phyloP scores from a whole-genome alignment of 495 filamentous ascomycete species.

The Penicillium fimorum region DNA sequence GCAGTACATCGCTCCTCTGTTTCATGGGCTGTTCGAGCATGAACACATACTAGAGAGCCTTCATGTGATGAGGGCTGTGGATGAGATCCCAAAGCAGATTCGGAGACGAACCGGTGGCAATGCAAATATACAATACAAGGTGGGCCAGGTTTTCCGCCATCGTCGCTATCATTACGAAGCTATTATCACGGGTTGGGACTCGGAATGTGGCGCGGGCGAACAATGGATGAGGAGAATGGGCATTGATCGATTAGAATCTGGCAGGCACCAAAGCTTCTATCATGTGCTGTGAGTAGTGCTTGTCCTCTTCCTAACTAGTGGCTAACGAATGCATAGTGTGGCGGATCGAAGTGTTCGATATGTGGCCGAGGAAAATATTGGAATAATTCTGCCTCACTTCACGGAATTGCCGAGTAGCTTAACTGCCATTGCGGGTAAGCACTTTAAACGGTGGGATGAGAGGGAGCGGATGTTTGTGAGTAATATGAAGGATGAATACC shows the following conservation, averaged over 20 bases:
- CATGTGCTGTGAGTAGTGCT: slow-evolving; percentile 67
- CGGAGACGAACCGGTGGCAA: slow-evolving; percentile 40
- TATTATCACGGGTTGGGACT: slow-evolving; percentile 85
- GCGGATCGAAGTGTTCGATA: slow-evolving; percentile 70
- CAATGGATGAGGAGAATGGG: slow-evolving; percentile 60
- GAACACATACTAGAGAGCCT: slow-evolving; percentile 53
- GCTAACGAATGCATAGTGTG: slow-evolving; percentile 46
- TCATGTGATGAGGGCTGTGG: slow-evolving; percentile 57
- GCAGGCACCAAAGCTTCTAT: slow-evolving; percentile 78
- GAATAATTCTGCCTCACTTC: slow-evolving; percentile 51
- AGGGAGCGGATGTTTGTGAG: slow-evolving; percentile 70
- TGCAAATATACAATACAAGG: slow-evolving; percentile 58
- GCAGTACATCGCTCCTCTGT: slow-evolving; percentile 61
- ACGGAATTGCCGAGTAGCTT: slow-evolving; percentile 52
- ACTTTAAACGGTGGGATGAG: slow-evolving; percentile 85
- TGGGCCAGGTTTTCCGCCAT: slow-evolving; percentile 85
- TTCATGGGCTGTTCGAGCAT: slow-evolving; percentile 41
- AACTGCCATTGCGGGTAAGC: slow-evolving; percentile 71
- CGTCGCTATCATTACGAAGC: slow-evolving; percentile 75
- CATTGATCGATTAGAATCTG: slow-evolving; percentile 58
- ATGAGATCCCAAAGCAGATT: slow-evolving; percentile 57
- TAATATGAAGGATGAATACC: slow-evolving; percentile 82
- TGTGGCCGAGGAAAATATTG: slow-evolving; percentile 87
- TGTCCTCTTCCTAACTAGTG: neutral
- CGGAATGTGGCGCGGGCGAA: slow-evolving; percentile 52